A percentile compares a stretch with the other conserved stretches of the same genome.
phyloP scores from a whole-genome alignment of 1,284 basidiomycete species.

The Trichosporon ovoides region DNA sequence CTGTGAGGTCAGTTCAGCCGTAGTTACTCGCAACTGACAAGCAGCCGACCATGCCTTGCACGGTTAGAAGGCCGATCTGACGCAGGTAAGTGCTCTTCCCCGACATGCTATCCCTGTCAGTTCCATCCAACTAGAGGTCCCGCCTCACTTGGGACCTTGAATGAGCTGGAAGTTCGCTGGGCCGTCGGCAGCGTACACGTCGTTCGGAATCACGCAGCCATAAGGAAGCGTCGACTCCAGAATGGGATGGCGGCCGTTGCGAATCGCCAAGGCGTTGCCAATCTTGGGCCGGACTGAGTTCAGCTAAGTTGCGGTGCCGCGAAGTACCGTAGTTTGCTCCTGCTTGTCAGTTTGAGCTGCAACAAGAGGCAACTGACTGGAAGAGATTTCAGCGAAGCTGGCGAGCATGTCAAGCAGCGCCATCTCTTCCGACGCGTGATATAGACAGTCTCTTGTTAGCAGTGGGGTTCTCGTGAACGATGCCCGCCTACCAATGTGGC shows the following conservation, averaged over 20 bases:
- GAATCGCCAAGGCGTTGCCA: slow-evolving; percentile 75
- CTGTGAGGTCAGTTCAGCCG: slow-evolving; percentile 22
- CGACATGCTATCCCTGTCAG: slow-evolving; percentile 61
- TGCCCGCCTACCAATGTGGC: slow-evolving; percentile 54
- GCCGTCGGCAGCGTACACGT: slow-evolving; percentile 61
- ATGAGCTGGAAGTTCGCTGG: slow-evolving; percentile 79
- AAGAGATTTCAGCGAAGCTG: slow-evolving; percentile 68
- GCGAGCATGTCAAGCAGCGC: slow-evolving; percentile 73
- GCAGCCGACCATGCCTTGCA: slow-evolving; percentile 84
- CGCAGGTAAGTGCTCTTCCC: slow-evolving; percentile 88
- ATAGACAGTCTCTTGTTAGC: slow-evolving; percentile 56
- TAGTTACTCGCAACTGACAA: slow-evolving; percentile 51
- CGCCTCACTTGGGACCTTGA: slow-evolving; percentile 73
- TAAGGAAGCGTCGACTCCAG: slow-evolving; percentile 67
- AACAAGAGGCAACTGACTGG: slow-evolving; percentile 53
- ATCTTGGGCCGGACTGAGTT: slow-evolving; percentile 77
- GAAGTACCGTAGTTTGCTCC: slow-evolving; percentile 7
- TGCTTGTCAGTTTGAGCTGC: background rate
- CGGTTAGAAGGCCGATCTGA: slow-evolving; percentile 73
- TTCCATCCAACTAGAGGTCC: slow-evolving; percentile 8
- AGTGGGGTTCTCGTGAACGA: too few relatives aligned
- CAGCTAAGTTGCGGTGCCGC: background rate
- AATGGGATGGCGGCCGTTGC: slow-evolving; percentile 76
- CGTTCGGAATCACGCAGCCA: slow-evolving; percentile 72
- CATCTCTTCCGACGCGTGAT: slow-evolving; percentile 78